Base-by-base conservation (phyloP, 805 yeast species). In the Myxozyma lipomycoides region DNA sequence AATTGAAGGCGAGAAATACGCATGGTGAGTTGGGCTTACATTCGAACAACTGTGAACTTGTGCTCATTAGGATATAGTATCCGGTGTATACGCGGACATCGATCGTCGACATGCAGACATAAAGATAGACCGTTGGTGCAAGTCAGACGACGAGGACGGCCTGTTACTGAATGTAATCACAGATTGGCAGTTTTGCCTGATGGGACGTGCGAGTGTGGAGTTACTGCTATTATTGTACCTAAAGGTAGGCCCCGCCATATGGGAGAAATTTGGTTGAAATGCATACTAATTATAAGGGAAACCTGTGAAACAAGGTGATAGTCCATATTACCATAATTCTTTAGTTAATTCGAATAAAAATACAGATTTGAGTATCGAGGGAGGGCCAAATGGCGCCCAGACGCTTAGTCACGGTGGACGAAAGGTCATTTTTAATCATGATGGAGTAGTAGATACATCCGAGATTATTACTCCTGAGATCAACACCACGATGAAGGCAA, bases 71-170 rank as follows among this genome's bases (percentile, higher is more conserved):
- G n/a, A n/a, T n/a, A n/a, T 34, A 54, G 58, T 30, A 54, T 54
- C n/a, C 83, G 83, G 62, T 91, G 98, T 64, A 87, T 93, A 22
- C 73, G 96, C 40, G 98, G 98, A 17, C 98, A 91, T 64, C 71
- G 98, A 37, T 86, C 96, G 1, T 81, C 91, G 0, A 80, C 83
- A 48, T 91, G 98, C 67, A 79, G 78, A 47, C 98, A 91, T 67
- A 79, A 84, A 26, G 73, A 78, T 46, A 74, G 96, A 42, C 87
- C 93, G 22, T 72, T 91, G 37, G 82, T 90, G 10, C 86, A 88
- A 61, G 96, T 91, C 10, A 76, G 96, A 24, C 79, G 86, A n/a
- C 78, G 95, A 52, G 98, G 98, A 0, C 70, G 98, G 42, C 97
- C 96, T 0, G 73, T 78, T 24, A 74, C 80, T 7, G 80, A 76